Percentiles rank a stretch among this genome's conserved stretches.
Evolutionary conservation across 2,329 filamentous ascomycete genomes (phyloP).

Genomic region (Plectosphaerella plurivora): DNA sequence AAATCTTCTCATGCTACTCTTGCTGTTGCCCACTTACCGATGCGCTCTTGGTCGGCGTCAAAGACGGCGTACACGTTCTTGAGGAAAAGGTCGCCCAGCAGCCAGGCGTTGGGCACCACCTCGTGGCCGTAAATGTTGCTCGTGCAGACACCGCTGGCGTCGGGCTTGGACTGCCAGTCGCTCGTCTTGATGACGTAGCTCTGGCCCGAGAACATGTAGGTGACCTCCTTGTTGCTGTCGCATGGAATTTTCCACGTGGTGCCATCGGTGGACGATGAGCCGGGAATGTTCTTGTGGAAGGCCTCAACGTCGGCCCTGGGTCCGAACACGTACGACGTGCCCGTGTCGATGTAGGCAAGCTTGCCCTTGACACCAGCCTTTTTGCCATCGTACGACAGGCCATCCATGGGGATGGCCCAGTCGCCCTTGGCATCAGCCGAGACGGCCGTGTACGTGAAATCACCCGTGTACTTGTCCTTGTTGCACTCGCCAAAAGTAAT

Average conservation of each 20-base stretch:
- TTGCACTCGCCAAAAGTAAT: conserved; percentile 73
- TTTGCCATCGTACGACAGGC: conserved; percentile 58
- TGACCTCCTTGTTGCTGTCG: conserved; percentile 54
- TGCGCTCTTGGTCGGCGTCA: conserved; percentile 63
- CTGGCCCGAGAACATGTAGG: conserved; percentile 63
- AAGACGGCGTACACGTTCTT: conserved; percentile 90
- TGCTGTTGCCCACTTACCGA: conserved; percentile 43
- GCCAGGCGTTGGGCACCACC: conserved; percentile 64
- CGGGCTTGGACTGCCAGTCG: conserved; percentile 62
- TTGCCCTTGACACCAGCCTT: conserved; percentile 49
- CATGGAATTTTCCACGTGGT: conserved; percentile 71
- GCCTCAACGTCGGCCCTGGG: conserved; percentile 61
- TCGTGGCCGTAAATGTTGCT: conserved; percentile 73
- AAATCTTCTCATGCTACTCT: background rate
- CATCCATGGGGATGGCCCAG: conserved; percentile 71
- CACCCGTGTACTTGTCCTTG: conserved; percentile 59
- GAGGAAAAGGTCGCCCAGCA: conserved; percentile 81
- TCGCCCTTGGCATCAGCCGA: conserved; percentile 45
- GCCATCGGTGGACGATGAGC: conserved; percentile 50
- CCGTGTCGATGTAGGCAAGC: conserved; percentile 75
- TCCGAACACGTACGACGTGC: conserved; percentile 75
- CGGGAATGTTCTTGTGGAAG: conserved; percentile 62
- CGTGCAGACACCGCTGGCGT: conserved; percentile 45
- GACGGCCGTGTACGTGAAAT: conserved; percentile 61
- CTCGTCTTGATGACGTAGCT: conserved; percentile 62